phyloP scores from a whole-genome alignment of 2,329 filamentous ascomycete species.

The Aureobasidium leucospermi region DNA sequence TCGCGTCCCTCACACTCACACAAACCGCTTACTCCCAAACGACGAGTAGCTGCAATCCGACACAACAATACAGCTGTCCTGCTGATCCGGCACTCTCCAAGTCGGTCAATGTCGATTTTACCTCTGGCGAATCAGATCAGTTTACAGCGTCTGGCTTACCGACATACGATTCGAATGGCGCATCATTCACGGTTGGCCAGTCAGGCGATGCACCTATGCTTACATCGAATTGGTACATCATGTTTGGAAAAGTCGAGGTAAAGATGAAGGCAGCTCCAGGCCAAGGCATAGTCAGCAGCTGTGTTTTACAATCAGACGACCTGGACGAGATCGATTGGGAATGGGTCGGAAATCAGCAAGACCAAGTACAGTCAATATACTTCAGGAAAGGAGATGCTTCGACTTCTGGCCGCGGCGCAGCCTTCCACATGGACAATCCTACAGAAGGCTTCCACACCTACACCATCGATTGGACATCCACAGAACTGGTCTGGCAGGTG shows the following conservation, averaged over 20 bases:
- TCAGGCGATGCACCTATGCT: slow-evolving; percentile 81
- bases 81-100: slow-evolving; percentile 73
- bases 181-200: slow-evolving; percentile 68
- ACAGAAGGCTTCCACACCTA: slow-evolving; percentile 78
- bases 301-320: slow-evolving; percentile 83
- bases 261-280: slow-evolving; percentile 81
- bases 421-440: slow-evolving; percentile 61
- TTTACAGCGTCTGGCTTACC: slow-evolving; percentile 66
- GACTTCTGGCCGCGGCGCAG: slow-evolving; percentile 80
- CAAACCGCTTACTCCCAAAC: slow-evolving; percentile 43
- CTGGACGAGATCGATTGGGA: slow-evolving; percentile 97
- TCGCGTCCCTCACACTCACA: slow-evolving; percentile 30
- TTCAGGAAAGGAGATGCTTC: slow-evolving; percentile 87
- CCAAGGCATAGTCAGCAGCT: slow-evolving; percentile 83
- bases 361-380: slow-evolving; percentile 90
- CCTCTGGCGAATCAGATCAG: slow-evolving; percentile 65
- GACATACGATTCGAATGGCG: slow-evolving; percentile 70
- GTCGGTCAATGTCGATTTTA: slow-evolving; percentile 79
- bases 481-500: slow-evolving; percentile 81
- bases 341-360: slow-evolving; percentile 73
- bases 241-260: slow-evolving; percentile 90
- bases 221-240: slow-evolving; percentile 91
- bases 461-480: slow-evolving; percentile 81
- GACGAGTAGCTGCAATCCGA: slow-evolving; percentile 50
- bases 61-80: slow-evolving; percentile 54